phyloP scores from a whole-genome alignment of 163 green algal species.

The Prototheca cutis region DNA sequence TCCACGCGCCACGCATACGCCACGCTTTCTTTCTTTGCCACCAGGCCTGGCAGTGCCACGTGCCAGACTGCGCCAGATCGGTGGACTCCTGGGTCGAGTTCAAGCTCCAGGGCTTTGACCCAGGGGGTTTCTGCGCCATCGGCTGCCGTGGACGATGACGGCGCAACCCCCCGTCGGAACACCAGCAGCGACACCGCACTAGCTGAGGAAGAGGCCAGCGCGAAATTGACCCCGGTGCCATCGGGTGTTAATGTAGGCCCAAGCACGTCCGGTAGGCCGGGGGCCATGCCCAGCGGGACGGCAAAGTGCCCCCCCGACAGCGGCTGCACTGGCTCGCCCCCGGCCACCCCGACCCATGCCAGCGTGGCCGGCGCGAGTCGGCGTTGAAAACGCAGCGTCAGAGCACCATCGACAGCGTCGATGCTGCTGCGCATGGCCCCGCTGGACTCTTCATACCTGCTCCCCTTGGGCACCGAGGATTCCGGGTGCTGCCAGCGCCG shows the following conservation, averaged over 20 bases:
- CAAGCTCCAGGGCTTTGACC: conserved; percentile 30
- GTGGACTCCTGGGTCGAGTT: conserved; percentile 56
- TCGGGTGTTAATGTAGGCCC: conserved; percentile 28
- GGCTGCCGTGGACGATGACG: too few relatives aligned
- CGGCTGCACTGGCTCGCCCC: conserved; percentile 11
- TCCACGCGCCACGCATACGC: conserved; percentile 65
- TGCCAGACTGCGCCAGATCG: conserved; percentile 77
- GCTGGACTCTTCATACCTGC: conserved; percentile 21
- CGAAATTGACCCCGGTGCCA: conserved; percentile 58
- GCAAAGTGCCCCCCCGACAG: conserved; percentile 34
- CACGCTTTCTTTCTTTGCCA: conserved; percentile 33
- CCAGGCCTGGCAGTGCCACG: conserved; percentile 47
- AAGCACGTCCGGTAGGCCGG: conserved; percentile 22
- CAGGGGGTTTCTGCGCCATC: conserved; percentile 5
- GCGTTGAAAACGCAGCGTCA: conserved; percentile 22
- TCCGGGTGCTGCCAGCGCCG: conserved; percentile 47
- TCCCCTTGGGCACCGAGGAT: conserved; percentile 29
- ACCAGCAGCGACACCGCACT: conserved; percentile 52
- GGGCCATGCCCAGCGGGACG: conserved; percentile 32
- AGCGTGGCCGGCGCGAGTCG: conserved; percentile 41
- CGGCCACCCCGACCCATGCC: conserved; percentile 23
- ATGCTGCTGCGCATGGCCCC: conserved; percentile 45
- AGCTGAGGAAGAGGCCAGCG: conserved; percentile 39
- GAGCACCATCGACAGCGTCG: not conserved
- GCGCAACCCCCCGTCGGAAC: conserved; percentile 55